phyloP scores from a whole-genome alignment of 2,329 filamentous ascomycete species.

The Fusarium papillatum region DNA sequence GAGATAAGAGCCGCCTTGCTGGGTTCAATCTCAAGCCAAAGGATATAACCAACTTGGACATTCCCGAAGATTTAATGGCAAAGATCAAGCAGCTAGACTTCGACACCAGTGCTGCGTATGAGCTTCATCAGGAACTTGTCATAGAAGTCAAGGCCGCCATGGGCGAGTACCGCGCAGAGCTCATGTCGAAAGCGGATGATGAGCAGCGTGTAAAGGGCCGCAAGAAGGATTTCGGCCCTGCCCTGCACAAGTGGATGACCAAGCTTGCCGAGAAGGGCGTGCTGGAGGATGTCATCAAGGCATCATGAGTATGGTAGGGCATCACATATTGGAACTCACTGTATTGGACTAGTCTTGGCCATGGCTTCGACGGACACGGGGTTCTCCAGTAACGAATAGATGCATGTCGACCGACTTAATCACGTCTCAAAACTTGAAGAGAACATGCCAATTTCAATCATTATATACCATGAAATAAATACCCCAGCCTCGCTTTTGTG shows the following conservation, averaged over 20 bases:
- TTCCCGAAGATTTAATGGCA: slow-evolving; percentile 30
- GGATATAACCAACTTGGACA: slow-evolving; percentile 39
- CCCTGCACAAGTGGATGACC: slow-evolving; percentile 77
- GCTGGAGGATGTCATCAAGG: slow-evolving; percentile 59
- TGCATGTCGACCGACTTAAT: neutral
- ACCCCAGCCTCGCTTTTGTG: slow-evolving; percentile 1
- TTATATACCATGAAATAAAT: slow-evolving; percentile 10
- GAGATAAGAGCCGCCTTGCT: slow-evolving; percentile 42
- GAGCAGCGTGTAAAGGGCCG: slow-evolving; percentile 66
- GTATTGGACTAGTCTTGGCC: neutral
- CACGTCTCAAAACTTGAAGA: neutral
- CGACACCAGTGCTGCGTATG: slow-evolving; percentile 45
- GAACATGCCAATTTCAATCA: slow-evolving; percentile 12
- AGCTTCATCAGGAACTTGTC: slow-evolving; percentile 55
- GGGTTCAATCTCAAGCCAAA: slow-evolving; percentile 47
- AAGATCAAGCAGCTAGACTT: slow-evolving; percentile 23
- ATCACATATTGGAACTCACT: neutral
- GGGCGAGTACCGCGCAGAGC: slow-evolving; percentile 63
- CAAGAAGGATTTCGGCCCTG: slow-evolving; percentile 77
- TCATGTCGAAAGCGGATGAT: slow-evolving; percentile 59
- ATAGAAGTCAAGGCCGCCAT: slow-evolving; percentile 57
- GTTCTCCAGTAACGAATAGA: neutral
- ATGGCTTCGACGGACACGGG: neutral
- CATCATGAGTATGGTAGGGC: slow-evolving; percentile 19
- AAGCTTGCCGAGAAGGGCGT: slow-evolving; percentile 77